These are phyloP conservation scores for Colletotrichum agaves DNA, from an alignment of 2,329 filamentous ascomycete genomes.

Conservation along the genomic window DNA sequence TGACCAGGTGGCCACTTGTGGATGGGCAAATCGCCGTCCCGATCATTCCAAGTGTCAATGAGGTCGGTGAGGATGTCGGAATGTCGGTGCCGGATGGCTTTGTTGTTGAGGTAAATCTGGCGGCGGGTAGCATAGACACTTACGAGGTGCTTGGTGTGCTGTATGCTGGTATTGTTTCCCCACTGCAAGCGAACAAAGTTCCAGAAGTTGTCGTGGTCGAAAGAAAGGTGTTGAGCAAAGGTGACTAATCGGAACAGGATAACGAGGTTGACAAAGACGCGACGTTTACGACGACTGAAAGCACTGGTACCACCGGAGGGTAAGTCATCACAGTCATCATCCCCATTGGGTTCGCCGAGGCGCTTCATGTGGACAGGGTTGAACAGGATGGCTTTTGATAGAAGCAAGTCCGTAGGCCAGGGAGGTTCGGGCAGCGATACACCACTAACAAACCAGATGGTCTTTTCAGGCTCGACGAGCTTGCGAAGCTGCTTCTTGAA, in stretches of 20 bases:
- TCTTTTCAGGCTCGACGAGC: neutral
- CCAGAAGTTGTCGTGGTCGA: slow-evolving; percentile 22
- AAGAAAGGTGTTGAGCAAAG: slow-evolving; percentile 18
- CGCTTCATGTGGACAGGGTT: neutral
- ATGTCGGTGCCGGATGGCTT: neutral
- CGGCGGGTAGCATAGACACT: slow-evolving; percentile 11
- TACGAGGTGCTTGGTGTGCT: neutral
- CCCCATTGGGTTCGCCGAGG: neutral
- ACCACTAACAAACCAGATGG: slow-evolving; percentile 9
- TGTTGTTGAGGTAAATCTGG: neutral
- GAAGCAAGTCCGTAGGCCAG: neutral
- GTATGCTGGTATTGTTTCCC: neutral
- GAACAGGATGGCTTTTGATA: slow-evolving; percentile 8
- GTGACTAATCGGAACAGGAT: slow-evolving; percentile 22
- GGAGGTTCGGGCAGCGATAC: slow-evolving; percentile 13
- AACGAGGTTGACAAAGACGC: slow-evolving; percentile 22
- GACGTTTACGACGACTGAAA: slow-evolving; percentile 1
- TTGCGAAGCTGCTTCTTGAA: neutral
- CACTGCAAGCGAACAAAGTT: neutral
- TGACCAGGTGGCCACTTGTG: neutral
- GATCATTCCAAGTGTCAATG: slow-evolving; percentile 23
- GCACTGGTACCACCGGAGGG: neutral
- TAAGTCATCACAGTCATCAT: neutral
- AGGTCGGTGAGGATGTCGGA: slow-evolving; percentile 20
- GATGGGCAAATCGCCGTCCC: neutral